A percentile compares a stretch with the other conserved stretches of the same genome.
Conservation (phyloP, 2,329 filamentous ascomycete species). For the Fusarium verticillioides region DNA sequence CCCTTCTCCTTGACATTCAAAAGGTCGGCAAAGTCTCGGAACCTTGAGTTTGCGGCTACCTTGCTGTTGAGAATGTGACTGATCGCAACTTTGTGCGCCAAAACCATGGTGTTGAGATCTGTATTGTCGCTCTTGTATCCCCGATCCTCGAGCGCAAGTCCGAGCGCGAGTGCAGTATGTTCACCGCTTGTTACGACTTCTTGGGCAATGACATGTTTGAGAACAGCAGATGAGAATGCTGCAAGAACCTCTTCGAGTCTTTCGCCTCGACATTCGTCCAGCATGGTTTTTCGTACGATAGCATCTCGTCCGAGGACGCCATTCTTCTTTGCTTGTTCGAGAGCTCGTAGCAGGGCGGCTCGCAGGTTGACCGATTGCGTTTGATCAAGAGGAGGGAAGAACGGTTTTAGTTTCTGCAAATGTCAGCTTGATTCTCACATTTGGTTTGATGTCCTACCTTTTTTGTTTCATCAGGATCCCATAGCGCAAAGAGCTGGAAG, state of each 20-base stretch:
- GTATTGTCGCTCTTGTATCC: slow-evolving; percentile 66
- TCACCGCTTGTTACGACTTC: slow-evolving; percentile 51
- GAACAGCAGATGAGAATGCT: slow-evolving; percentile 82
- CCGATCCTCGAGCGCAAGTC: slow-evolving; percentile 67
- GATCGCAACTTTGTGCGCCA: slow-evolving; percentile 79
- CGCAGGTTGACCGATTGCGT: slow-evolving; percentile 92
- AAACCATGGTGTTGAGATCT: slow-evolving; percentile 71
- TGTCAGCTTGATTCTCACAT: neutral
- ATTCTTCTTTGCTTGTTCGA: slow-evolving; percentile 89
- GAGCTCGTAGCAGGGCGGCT: slow-evolving; percentile 80
- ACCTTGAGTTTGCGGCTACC: slow-evolving; percentile 67
- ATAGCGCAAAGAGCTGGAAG: slow-evolving; percentile 86
- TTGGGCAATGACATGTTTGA: slow-evolving; percentile 73
- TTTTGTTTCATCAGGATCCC: slow-evolving; percentile 80
- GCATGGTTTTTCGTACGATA: slow-evolving; percentile 90
- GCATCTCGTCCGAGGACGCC: slow-evolving; percentile 82
- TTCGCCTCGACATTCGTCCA: slow-evolving; percentile 95
- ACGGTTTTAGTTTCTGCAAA: slow-evolving; percentile 82
- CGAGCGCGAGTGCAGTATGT: slow-evolving; percentile 62
- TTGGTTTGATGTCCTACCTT: slow-evolving; percentile 63
- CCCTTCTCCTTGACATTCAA: slow-evolving; percentile 71
- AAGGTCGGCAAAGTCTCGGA: slow-evolving; percentile 71
- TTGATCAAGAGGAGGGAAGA: slow-evolving; percentile 91
- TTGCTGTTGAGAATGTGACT: slow-evolving; percentile 68
- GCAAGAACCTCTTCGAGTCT: slow-evolving; percentile 88